Evolutionary conservation across 1,284 basidiomycete species (phyloP).

Genomic region (Phellopilus nigrolimitatus): DNA sequence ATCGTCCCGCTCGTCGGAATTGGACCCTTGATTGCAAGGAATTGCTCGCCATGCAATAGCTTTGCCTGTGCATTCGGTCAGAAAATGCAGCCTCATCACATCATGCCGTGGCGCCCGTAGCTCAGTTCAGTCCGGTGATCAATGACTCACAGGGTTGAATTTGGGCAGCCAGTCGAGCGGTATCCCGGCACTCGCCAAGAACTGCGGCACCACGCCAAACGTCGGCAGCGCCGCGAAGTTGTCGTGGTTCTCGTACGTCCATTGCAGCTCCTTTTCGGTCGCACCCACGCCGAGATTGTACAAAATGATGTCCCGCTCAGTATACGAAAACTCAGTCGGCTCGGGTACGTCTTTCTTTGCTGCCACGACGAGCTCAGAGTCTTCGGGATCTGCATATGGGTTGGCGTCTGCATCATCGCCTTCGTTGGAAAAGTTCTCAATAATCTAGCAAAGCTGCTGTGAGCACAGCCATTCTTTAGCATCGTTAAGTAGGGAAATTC

Average conservation of each 20-base stretch:
- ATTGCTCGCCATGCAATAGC: conserved; percentile 98
- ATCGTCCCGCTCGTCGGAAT: conserved; percentile 88
- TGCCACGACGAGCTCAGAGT: conserved; percentile 77
- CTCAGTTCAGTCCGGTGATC: conserved; percentile 24
- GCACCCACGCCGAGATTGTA: conserved; percentile 98
- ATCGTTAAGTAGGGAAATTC: conserved; percentile 5
- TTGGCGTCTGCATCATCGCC: conserved; percentile 34
- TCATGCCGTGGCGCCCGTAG: background rate
- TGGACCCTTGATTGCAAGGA: conserved; percentile 81
- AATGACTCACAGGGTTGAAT: conserved; percentile 82
- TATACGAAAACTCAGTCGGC: conserved; percentile 66
- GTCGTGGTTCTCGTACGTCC: conserved; percentile 88
- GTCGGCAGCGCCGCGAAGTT: conserved; percentile 87
- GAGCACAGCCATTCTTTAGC: background rate
- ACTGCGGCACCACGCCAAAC: conserved; percentile 96
- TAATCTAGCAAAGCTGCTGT: conserved; percentile 40
- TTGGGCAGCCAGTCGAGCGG: conserved; percentile 88
- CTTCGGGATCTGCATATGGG: conserved; percentile 75
- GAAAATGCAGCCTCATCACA: conserved; percentile 15
- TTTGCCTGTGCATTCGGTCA: conserved; percentile 57
- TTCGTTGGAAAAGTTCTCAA: conserved; percentile 79
- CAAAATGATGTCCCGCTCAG: conserved; percentile 88
- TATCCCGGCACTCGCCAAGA: conserved; percentile 59
- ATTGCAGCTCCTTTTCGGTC: conserved; percentile 86
- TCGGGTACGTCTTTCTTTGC: conserved; percentile 68